These are phyloP conservation scores for Chlorella sp. DNA, from an alignment of 139 green algal genomes.

Conservation along the genomic window DNA sequence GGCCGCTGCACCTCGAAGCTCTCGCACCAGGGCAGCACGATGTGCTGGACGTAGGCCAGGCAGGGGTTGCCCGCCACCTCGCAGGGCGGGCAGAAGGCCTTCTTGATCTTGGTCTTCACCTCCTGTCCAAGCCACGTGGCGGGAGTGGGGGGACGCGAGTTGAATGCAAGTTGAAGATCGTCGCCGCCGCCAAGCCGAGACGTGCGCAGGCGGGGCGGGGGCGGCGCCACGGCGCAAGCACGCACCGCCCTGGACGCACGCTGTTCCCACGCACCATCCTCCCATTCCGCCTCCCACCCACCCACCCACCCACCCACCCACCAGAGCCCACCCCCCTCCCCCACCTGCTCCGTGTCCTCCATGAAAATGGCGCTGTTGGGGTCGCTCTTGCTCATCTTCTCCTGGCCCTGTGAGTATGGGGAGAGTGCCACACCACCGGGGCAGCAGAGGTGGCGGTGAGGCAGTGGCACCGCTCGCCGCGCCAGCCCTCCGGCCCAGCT, in stretches of 20 bases:
- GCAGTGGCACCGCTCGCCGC: not conserved
- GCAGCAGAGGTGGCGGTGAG: not conserved
- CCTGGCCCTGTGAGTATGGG: constrained; percentile 81
- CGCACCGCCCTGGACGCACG: no score
- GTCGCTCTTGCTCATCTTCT: constrained; percentile 99
- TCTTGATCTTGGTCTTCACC: constrained; percentile 98
- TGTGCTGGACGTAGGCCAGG: constrained; percentile 92
- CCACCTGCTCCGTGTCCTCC: constrained; percentile 92
- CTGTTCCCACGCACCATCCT: no score
- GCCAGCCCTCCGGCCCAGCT: not conserved
- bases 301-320: no score
- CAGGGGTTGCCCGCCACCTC: constrained; percentile 89
- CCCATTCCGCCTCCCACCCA: no score
- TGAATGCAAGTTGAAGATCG: no score
- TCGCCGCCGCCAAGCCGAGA: no score
- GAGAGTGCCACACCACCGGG: no score
- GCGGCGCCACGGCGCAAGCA: no score
- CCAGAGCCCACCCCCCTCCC: no score
- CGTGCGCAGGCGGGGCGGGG: no score
- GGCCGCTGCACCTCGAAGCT: constrained; percentile 76
- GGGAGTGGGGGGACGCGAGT: no score
- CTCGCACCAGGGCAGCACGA: constrained; percentile 92
- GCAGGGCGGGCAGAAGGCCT: constrained; percentile 92
- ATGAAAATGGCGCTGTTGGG: constrained; percentile 98
- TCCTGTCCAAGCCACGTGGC: no score